Evolutionary conservation across 352 stramenopile species (phyloP).

Genomic region (Phytophthora lateralis): DNA sequence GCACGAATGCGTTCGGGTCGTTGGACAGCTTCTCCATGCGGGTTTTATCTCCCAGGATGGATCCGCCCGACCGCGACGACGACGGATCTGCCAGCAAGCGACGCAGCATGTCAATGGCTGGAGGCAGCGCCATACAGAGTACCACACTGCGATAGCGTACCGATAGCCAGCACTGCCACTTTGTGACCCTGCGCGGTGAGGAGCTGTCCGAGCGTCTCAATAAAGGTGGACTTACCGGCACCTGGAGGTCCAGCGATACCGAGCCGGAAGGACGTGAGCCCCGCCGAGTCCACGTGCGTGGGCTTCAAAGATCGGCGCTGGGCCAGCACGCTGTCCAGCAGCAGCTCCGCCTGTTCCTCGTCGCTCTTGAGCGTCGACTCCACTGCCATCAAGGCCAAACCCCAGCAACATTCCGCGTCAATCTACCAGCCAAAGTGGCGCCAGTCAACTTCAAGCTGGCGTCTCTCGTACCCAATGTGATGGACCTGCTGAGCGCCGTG

Average conservation of each 20-base stretch:
- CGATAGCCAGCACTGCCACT: conserved; percentile 95
- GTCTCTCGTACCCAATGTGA: conserved; percentile 61
- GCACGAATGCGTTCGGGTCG: conserved; percentile 92
- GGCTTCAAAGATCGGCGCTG: conserved; percentile 50
- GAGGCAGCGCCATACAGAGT: background rate
- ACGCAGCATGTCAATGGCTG: background rate
- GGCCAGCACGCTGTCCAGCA: conserved; percentile 86
- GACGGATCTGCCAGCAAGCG: conserved; percentile 86
- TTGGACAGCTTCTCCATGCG: conserved; percentile 95
- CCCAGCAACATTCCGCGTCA: background rate
- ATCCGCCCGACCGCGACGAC: conserved; percentile 94
- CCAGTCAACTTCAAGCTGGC: conserved; percentile 15
- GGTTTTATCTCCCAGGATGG: conserved; percentile 98
- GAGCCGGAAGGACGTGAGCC: conserved; percentile 78
- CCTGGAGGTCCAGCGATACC: conserved; percentile 92
- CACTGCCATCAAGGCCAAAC: conserved; percentile 37
- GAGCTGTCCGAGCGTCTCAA: conserved; percentile 94
- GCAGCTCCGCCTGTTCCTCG: conserved; percentile 81
- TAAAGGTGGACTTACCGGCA: conserved; percentile 98
- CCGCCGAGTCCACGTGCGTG: conserved; percentile 24
- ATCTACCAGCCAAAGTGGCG: background rate
- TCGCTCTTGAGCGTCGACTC: conserved; percentile 81
- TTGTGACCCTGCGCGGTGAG: conserved; percentile 85
- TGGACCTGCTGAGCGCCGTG: conserved; percentile 72
- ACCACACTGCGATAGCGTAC: conserved; percentile 20